Base-by-base conservation (phyloP, 2,329 filamentous ascomycete genomes). In the Grosmannia clavigera region DNA sequence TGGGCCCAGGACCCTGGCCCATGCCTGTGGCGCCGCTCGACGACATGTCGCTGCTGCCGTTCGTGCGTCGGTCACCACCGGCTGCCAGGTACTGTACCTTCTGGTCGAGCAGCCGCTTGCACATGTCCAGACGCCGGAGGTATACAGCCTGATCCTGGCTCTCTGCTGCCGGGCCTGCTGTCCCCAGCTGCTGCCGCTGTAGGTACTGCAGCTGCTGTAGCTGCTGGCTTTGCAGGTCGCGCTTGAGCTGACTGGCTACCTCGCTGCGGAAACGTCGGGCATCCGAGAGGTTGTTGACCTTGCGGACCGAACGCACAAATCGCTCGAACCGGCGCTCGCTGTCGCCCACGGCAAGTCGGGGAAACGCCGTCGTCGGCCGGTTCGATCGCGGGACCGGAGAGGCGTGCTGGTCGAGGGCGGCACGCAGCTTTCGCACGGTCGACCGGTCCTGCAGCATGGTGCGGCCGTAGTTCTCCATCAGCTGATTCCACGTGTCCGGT, bases 401-500 rank as follows among this genome's bases (percentile, higher is more conserved):
- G 3, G 94, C 90, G 76, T 99, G 94, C 70, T 97, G 85, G 71
- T 99, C 94, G 57, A 99, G 77, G 10, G 92, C 94, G 48, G 91
- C 92, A 60, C 94, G 85, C 59, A 99, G 81, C 71, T 91, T 95
- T 60, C 89, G 86, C 48, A 99, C 92, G 0, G 92, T 96, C 64
- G 95, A 97, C 46, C 95, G 84, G 70, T 99, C 95, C 71, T 97
- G 94, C 51, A 99, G 79, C 76, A 95, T 87, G 31, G 87, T 87
- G 57, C 89, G 85, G 22, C 91, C 88, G 72, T 86, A 90, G 60
- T 86, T 92, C 72, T 97, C 92, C 80, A 97, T 90, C 62, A 96
- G 73, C 71, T 96, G 92, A 68, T 99, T 97, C 92, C 92, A 99
- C 10, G 88, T 95, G 74, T 99, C 95, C 1, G 95, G 92, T 66